phyloP scores from a whole-genome alignment of 345 rosid genomes.

The Durio zibethinus region DNA sequence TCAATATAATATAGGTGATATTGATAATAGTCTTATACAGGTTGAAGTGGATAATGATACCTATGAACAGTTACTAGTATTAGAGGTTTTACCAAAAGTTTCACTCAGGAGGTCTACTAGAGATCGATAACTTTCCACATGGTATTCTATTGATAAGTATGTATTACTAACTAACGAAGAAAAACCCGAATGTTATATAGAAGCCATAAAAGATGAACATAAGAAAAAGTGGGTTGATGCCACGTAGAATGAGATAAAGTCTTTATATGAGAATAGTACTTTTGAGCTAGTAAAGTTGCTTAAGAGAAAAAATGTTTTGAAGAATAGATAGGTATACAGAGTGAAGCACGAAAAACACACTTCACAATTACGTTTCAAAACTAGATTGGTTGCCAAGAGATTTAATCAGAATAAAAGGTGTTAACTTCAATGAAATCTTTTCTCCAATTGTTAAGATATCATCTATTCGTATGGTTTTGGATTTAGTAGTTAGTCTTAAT shows the following conservation, averaged over 20 bases:
- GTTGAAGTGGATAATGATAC: no score
- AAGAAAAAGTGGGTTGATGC: neutral
- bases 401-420: neutral
- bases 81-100: neutral
- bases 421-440: no score
- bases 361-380: neutral
- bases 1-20: no score
- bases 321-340: no score
- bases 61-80: neutral
- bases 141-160: neutral
- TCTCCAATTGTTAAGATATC: neutral
- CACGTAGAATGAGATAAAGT: no score
- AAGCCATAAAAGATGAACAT: neutral
- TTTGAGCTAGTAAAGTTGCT: no score
- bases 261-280: no score
- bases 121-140: neutral
- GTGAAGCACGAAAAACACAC: neutral
- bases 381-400: neutral
- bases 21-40: neutral
- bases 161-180: neutral
- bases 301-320: no score
- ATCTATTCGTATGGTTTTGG: neutral
- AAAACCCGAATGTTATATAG: neutral
- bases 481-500: neutral
- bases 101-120: neutral